Evolutionary conservation across 805 yeast genomes (phyloP).

Genomic region (Myxozyma lipomycoides): DNA sequence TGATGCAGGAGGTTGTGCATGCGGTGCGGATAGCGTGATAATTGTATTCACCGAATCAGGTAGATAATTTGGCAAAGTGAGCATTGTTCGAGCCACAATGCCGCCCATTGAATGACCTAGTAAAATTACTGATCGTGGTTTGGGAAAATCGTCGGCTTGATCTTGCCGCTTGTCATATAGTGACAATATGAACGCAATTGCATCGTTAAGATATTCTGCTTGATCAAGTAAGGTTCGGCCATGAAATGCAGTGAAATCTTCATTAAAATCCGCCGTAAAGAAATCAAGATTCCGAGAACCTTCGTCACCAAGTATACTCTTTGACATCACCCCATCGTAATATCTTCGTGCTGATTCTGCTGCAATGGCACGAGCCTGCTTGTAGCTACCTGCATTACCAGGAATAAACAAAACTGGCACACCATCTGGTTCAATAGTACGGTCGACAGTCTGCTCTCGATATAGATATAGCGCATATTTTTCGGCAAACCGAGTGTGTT

Average conservation of each 20-base stretch:
- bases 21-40: conserved; percentile 85
- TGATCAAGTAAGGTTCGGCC: conserved; percentile 91
- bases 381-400: conserved; percentile 94
- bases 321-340: conserved; percentile 38
- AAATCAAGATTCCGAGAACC: conserved; percentile 61
- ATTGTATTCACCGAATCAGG: conserved; percentile 75
- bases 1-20: conserved; percentile 85
- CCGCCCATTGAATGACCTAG: conserved; percentile 98
- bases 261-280: conserved; percentile 90
- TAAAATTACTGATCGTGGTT: conserved; percentile 68
- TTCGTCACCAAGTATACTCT: conserved; percentile 30
- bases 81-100: conserved; percentile 79
- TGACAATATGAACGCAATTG: conserved; percentile 67
- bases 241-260: conserved; percentile 93
- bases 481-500: conserved; percentile 64
- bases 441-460: conserved; percentile 62
- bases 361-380: conserved; percentile 89
- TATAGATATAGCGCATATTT: conserved; percentile 83
- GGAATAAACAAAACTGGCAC: conserved; percentile 91
- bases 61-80: conserved; percentile 71
- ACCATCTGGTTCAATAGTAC: conserved; percentile 54
- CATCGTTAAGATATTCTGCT: conserved; percentile 89
- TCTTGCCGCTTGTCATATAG: conserved; percentile 47
- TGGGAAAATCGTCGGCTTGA: conserved; percentile 18
- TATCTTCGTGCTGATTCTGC: conserved; percentile 64